Evolutionary conservation across 495 filamentous ascomycete species (phyloP).

Genomic region (Aspergillus sparsus): DNA sequence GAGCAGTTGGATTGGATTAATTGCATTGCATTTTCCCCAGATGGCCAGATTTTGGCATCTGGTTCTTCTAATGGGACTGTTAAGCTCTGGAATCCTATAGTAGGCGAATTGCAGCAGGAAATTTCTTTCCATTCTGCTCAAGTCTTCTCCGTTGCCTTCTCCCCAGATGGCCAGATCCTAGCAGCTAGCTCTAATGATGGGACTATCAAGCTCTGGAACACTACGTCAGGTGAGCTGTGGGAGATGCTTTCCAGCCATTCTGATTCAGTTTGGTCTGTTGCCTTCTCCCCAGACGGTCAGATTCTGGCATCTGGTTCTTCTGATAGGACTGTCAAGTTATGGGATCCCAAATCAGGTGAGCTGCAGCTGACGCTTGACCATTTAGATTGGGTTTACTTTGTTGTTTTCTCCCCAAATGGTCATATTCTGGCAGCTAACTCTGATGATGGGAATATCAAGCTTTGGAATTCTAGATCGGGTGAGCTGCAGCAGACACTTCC

Average conservation of each 20-base stretch:
- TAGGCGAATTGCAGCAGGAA: background rate
- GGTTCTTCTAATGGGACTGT: constrained; percentile 21
- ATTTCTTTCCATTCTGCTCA: constrained; percentile 12
- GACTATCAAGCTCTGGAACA: too few relatives aligned
- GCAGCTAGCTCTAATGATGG: too few relatives aligned
- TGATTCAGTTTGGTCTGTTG: too few relatives aligned
- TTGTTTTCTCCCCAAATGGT: background rate
- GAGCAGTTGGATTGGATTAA: background rate
- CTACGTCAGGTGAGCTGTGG: too few relatives aligned
- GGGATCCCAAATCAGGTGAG: background rate
- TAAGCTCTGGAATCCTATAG: constrained; percentile 14
- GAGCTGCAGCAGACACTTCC: background rate
- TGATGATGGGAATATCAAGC: constrained; percentile 21
- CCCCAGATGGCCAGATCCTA: too few relatives aligned
- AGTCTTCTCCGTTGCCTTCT: background rate
- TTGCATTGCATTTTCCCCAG: background rate
- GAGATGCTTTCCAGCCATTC: too few relatives aligned
- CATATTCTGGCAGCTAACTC: constrained; percentile 14
- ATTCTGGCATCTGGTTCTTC: background rate
- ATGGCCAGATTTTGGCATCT: constrained; percentile 10
- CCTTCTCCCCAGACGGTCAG: too few relatives aligned
- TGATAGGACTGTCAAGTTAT: constrained; percentile 25
- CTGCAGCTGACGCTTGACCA: constrained; percentile 6
- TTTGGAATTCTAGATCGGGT: constrained; percentile 12
- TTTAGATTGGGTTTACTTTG: background rate